Base-by-base conservation (phyloP, 352 stramenopile genomes). In the Pythium myriotylum region DNA sequence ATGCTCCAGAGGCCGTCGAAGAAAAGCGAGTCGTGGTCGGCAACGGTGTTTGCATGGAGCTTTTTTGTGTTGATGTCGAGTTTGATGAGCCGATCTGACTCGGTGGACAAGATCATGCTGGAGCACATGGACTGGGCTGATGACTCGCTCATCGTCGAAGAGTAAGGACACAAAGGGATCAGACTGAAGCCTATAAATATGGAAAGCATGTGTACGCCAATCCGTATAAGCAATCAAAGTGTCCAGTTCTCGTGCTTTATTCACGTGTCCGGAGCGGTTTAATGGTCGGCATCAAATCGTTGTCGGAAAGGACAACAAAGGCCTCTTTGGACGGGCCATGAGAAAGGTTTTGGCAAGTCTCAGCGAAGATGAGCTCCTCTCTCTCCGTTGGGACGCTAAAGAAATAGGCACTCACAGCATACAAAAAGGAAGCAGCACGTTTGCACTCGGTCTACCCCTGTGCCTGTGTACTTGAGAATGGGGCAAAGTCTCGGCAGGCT, bases 31-130 rank as follows among this genome's bases (percentile, higher is more conserved):
- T 32, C 19, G 2, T 54, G 55, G 37, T 27, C 23, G 17, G 53
- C 26, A 3, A 16, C 1, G 3, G 29, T 59, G 8, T 58, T 59
- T 46, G 19, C 33, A 22, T 65, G 58, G 58, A 37, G 24, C 14
- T 65, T 35, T 23, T 65, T 59, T 17, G 58, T 65, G 3, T 24
- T 65, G 1, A 45, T 48, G 58, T 65, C 48, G 48, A 65, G 54
- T 22, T 50, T 65, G 19, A 58, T 58, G 48, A 59, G 58, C 23
- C 58, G 58, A 4, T 54, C 39, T 8, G 58, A 54, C 26, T 58
- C 58, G 2, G 33, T 54, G 1, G 58, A 65, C 23, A 48, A 40
- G 23, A 48, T 65, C 32, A 59, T 59, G 26, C 26, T 65, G 17
- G n/a, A 65, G 29, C 48, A 65, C 20, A 13, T 59, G 10, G 49